phyloP scores from a whole-genome alignment of 331 rosid species.

The Acacia pycnantha region DNA sequence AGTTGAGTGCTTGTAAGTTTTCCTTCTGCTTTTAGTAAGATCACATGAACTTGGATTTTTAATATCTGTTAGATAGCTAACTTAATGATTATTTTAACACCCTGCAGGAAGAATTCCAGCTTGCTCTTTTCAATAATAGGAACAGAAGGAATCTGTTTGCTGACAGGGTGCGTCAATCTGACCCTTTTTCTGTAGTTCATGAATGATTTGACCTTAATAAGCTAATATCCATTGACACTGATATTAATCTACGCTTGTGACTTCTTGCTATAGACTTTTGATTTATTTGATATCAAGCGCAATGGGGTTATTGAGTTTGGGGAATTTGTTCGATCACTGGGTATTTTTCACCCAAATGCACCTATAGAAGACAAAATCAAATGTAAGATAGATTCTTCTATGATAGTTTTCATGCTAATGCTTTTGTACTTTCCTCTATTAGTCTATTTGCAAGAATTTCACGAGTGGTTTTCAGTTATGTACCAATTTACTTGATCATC shows the following conservation, averaged over 20 bases:
- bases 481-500: background rate
- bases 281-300: constrained; percentile 76
- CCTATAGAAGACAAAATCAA: constrained; percentile 65
- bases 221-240: background rate
- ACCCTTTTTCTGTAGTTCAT: constrained; percentile 3
- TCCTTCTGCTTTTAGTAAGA: background rate
- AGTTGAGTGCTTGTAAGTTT: constrained; percentile 2
- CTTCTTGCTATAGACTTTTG: constrained; percentile 59
- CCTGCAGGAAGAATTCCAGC: constrained; percentile 90
- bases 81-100: background rate
- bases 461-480: background rate
- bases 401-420: background rate
- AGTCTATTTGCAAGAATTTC: constrained; percentile 2
- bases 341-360: constrained; percentile 85
- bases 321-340: constrained; percentile 86
- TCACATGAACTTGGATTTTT: background rate
- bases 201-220: constrained; percentile 10
- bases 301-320: constrained; percentile 96
- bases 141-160: constrained; percentile 72
- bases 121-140: constrained; percentile 77
- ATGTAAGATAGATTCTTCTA: constrained; percentile 48
- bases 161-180: constrained; percentile 69
- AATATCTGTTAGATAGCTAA: constrained; percentile 6
- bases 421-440: background rate
- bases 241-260: constrained; percentile 7